Evolutionary conservation across 805 yeast species (phyloP).

Genomic region (Ogataea henricii): DNA sequence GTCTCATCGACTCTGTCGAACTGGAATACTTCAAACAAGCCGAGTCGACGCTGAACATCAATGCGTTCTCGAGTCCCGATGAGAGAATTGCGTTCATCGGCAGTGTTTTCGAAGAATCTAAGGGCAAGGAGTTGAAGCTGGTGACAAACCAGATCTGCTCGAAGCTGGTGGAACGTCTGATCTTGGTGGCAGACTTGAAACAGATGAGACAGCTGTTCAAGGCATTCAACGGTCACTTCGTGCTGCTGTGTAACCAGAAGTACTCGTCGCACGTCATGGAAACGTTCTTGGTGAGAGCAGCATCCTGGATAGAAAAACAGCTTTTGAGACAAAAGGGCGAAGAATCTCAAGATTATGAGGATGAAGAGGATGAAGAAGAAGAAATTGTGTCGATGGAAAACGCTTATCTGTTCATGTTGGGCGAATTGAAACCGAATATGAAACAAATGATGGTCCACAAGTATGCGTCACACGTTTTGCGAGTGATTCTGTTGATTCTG

Average conservation of each 20-base stretch:
- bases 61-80: slow-evolving; percentile 73
- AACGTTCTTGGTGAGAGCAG: slow-evolving; percentile 73
- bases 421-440: slow-evolving; percentile 64
- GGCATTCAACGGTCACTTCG: slow-evolving; percentile 72
- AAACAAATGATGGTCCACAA: slow-evolving; percentile 65
- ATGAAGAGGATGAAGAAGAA: slow-evolving; percentile 39
- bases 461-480: slow-evolving; percentile 86
- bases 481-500: slow-evolving; percentile 68
- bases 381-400: slow-evolving; percentile 62
- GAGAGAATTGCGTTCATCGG: slow-evolving; percentile 72
- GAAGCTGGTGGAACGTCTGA: slow-evolving; percentile 83
- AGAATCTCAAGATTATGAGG: slow-evolving; percentile 34
- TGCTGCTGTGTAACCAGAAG: slow-evolving; percentile 79
- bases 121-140: slow-evolving; percentile 86
- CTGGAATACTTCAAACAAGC: slow-evolving; percentile 92
- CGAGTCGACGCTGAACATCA: slow-evolving; percentile 78
- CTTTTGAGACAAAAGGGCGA: slow-evolving; percentile 41
- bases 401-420: slow-evolving; percentile 61
- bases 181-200: slow-evolving; percentile 61
- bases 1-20: slow-evolving; percentile 81
- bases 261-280: slow-evolving; percentile 94
- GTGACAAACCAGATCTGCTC: slow-evolving; percentile 96
- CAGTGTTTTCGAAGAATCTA: slow-evolving; percentile 81
- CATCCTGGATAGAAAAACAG: slow-evolving; percentile 76
- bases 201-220: slow-evolving; percentile 68